phyloP scores from a whole-genome alignment of 2,329 filamentous ascomycete genomes.

The Intubia oerlemansii region DNA sequence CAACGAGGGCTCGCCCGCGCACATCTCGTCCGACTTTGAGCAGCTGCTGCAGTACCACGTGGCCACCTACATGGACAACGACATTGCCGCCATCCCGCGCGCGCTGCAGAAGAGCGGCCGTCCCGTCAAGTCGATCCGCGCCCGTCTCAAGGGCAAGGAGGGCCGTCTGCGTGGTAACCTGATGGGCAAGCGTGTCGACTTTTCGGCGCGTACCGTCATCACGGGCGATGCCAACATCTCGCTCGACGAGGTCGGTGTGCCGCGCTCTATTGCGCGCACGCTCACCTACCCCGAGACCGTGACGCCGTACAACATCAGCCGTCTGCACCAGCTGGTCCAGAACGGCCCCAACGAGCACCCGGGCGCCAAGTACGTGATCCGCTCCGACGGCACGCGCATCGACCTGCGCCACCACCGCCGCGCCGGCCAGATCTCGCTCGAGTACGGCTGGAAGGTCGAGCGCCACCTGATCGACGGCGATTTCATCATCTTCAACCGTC shows the following conservation, averaged over 20 bases:
- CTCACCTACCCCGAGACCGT: conserved; percentile 95
- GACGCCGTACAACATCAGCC: conserved; percentile 92
- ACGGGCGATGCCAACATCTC: conserved; percentile 95
- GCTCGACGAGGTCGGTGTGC: conserved; percentile 91
- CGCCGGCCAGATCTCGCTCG: conserved; percentile 63
- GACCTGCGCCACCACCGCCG: conserved; percentile 87
- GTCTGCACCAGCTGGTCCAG: conserved; percentile 69
- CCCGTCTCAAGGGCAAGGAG: conserved; percentile 96
- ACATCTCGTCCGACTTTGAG: conserved; percentile 82
- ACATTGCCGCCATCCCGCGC: conserved; percentile 87
- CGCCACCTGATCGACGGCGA: conserved; percentile 90
- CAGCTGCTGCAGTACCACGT: conserved; percentile 90
- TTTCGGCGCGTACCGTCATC: conserved; percentile 98
- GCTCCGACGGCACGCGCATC: conserved; percentile 81
- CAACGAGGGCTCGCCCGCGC: conserved; percentile 74
- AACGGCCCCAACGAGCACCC: conserved; percentile 92
- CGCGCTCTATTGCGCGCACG: conserved; percentile 76
- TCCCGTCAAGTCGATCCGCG: conserved; percentile 89
- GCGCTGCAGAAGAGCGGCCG: conserved; percentile 93
- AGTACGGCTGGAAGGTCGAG: conserved; percentile 98
- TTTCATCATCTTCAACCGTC: conserved; percentile 98
- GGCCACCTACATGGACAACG: conserved; percentile 99
- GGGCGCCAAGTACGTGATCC: conserved; percentile 89
- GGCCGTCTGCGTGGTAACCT: conserved; percentile 92
- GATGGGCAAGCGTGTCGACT: conserved; percentile 99